A percentile compares a stretch with the other conserved stretches of the same genome.
phyloP scores from a whole-genome alignment of 1,284 basidiomycete genomes.

The Salmacisia buchloeana region DNA sequence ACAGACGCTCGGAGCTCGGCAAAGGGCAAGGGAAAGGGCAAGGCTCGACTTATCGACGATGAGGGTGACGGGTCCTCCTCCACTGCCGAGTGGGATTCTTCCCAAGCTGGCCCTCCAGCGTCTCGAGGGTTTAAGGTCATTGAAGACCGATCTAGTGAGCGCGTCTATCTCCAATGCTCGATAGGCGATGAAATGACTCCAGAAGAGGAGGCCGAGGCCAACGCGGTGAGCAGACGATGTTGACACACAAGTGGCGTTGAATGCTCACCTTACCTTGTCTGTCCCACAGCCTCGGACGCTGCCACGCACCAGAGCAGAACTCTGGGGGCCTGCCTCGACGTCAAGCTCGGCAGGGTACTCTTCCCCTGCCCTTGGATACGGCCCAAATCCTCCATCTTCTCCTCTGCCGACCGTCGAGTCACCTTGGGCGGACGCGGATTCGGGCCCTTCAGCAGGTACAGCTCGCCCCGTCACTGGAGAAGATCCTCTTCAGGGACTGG shows the following conservation, averaged over 20 bases:
- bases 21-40: slow-evolving; percentile 10
- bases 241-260: too few relatives aligned
- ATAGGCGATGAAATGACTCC: slow-evolving; percentile 7
- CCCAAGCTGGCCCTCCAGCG: not conserved
- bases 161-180: slow-evolving; percentile 11
- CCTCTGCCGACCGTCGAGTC: too few relatives aligned
- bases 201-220: not conserved
- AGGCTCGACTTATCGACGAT: slow-evolving; percentile 7
- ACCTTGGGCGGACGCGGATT: too few relatives aligned
- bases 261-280: not conserved
- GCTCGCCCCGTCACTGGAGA: too few relatives aligned
- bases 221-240: not conserved
- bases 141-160: not conserved
- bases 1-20: not conserved
- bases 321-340: not conserved
- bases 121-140: not conserved
- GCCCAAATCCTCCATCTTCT: not conserved
- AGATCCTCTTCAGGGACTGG: too few relatives aligned
- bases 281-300: not conserved
- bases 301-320: not conserved
- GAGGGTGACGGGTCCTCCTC: not conserved
- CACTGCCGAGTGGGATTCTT: not conserved
- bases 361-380: not conserved
- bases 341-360: not conserved
- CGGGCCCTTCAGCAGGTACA: too few relatives aligned